Conservation (phyloP, 495 filamentous ascomycete genomes). For the Tuber aestivum region DNA sequence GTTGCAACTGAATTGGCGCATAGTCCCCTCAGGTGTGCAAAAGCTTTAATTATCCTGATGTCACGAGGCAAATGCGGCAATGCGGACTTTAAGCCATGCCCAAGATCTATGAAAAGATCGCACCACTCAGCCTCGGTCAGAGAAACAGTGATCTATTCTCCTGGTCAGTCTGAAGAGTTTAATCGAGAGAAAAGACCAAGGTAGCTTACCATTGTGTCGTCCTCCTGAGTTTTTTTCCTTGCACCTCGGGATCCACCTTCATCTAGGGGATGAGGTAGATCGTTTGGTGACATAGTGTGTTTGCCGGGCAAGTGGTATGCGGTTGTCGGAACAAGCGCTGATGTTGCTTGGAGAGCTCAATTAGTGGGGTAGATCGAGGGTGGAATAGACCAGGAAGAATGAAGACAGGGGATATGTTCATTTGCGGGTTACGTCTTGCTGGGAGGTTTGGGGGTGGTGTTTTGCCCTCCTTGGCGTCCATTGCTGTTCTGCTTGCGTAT, state of each 20-base stretch:
- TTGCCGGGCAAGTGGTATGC: background rate
- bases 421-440: background rate
- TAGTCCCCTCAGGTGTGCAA: slow-evolving; percentile 19
- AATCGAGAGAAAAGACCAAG: background rate
- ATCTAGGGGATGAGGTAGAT: background rate
- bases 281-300: background rate
- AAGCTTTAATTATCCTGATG: slow-evolving; percentile 10
- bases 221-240: background rate
- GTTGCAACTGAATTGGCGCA: slow-evolving; percentile 11
- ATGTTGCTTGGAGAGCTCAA: background rate
- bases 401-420: background rate
- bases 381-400: background rate
- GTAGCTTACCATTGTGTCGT: background rate
- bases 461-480: background rate
- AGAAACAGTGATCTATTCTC: slow-evolving; percentile 11
- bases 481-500: background rate
- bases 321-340: background rate
- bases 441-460: background rate
- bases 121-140: slow-evolving; percentile 21
- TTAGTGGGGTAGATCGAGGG: background rate
- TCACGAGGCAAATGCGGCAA: slow-evolving; percentile 12
- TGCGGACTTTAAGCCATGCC: slow-evolving; percentile 10
- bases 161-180: background rate
- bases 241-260: background rate
- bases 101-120: slow-evolving; percentile 12